A percentile compares a stretch with the other conserved stretches of the same genome.
These are phyloP conservation scores for Neobulgaria alba DNA, from an alignment of 2,329 filamentous ascomycete species.

Conservation along the genomic window DNA sequence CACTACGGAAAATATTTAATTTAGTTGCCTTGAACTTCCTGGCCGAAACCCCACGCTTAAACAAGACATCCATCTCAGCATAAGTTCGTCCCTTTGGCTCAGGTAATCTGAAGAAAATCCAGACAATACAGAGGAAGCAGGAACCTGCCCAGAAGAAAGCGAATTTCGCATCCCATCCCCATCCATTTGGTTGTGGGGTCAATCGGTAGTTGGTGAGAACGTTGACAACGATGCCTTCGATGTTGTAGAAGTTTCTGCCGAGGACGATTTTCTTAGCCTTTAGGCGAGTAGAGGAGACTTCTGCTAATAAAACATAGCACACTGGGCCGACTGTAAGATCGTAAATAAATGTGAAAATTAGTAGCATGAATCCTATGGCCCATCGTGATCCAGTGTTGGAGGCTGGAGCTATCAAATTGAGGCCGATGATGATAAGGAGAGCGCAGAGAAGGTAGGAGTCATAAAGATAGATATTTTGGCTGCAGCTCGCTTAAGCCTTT, in stretches of 20 bases:
- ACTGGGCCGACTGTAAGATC: not conserved
- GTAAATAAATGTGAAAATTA: not conserved
- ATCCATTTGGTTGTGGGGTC: constrained; percentile 32
- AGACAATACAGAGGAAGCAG: constrained; percentile 72
- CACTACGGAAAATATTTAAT: too few species aligned
- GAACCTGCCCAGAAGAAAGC: constrained; percentile 83
- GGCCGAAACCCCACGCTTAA: constrained; percentile 41
- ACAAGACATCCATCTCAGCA: constrained; percentile 73
- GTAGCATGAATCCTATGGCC: not conserved
- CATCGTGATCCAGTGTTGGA: not conserved
- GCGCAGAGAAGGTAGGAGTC: too few species aligned
- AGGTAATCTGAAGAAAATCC: constrained; percentile 73
- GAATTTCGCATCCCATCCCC: constrained; percentile 78
- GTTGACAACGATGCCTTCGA: not conserved
- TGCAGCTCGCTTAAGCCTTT: too few species aligned
- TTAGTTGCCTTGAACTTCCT: too few species aligned
- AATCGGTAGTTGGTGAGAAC: not conserved
- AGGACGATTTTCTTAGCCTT: not conserved
- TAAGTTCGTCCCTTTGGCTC: constrained; percentile 73
- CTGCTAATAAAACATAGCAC: not conserved
- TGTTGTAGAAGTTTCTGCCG: not conserved
- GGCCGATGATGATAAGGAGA: not conserved
- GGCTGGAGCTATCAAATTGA: not conserved
- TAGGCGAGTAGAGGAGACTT: not conserved
- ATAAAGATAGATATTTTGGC: too few species aligned